A percentile compares a stretch with the other conserved stretches of the same genome.
These are phyloP conservation scores for Periconia digitata DNA, from an alignment of 2,329 filamentous ascomycete species.

Conservation along the genomic window DNA sequence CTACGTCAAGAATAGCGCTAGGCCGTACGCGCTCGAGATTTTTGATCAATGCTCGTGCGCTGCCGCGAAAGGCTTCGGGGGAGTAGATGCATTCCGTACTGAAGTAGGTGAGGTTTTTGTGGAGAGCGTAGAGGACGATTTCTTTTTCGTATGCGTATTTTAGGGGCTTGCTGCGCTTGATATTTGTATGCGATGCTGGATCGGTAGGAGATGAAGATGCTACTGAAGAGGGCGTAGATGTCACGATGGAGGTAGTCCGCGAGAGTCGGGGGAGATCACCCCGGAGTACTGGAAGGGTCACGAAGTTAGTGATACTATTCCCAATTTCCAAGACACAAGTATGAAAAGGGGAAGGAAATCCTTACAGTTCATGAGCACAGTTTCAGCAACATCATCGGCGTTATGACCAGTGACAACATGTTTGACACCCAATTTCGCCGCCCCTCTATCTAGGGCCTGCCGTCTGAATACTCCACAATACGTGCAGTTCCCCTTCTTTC, in stretches of 20 bases:
- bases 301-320: background rate
- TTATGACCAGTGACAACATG: constrained; percentile 98
- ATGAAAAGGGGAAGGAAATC: background rate
- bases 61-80: constrained; percentile 93
- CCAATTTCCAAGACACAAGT: background rate
- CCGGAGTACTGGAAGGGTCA: constrained; percentile 60
- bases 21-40: constrained; percentile 90
- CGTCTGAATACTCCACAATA: constrained; percentile 96
- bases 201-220: constrained; percentile 51
- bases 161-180: constrained; percentile 92
- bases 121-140: constrained; percentile 95
- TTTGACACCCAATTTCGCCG: constrained; percentile 80
- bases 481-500: constrained; percentile 98
- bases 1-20: constrained; percentile 92
- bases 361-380: constrained; percentile 85
- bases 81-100: constrained; percentile 98
- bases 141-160: constrained; percentile 99
- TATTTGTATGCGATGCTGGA: constrained; percentile 65
- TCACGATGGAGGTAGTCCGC: constrained; percentile 88
- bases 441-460: constrained; percentile 90
- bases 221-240: constrained; percentile 54
- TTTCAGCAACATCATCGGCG: constrained; percentile 95
- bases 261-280: constrained; percentile 87
- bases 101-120: constrained; percentile 97
- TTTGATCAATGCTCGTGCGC: constrained; percentile 89